phyloP scores from a whole-genome alignment of 1,284 basidiomycete genomes.

The Apiotrichum domesticum region DNA sequence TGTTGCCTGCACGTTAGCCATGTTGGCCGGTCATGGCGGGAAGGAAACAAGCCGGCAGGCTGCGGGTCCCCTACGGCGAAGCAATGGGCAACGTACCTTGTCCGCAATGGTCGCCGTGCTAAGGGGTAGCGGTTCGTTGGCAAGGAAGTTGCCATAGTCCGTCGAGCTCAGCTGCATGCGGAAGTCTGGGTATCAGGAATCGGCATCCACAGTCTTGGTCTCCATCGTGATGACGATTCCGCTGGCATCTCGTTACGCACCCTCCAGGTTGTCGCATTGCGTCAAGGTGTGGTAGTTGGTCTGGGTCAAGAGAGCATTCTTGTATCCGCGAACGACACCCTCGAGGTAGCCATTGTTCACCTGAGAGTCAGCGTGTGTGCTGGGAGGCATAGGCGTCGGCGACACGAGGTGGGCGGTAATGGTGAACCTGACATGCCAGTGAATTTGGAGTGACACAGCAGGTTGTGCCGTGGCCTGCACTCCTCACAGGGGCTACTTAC shows the following conservation, averaged over 20 bases:
- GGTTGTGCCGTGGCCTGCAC: too few species aligned
- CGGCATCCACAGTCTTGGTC: background rate
- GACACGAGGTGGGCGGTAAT: background rate
- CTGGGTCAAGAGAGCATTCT: constrained; percentile 81
- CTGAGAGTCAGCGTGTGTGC: constrained; percentile 47
- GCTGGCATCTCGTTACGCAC: constrained; percentile 49
- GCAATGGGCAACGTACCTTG: constrained; percentile 48
- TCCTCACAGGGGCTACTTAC: constrained; percentile 48
- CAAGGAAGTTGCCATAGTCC: constrained; percentile 97
- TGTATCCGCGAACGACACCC: constrained; percentile 91
- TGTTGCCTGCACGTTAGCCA: constrained; percentile 56
- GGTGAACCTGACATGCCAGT: constrained; percentile 13
- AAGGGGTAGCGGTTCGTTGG: constrained; percentile 92
- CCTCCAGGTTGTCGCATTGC: constrained; percentile 97
- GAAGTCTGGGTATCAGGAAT: constrained; percentile 58
- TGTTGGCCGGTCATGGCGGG: too few species aligned
- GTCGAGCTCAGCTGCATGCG: constrained; percentile 88
- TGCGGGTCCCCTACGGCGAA: too few species aligned
- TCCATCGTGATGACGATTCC: background rate
- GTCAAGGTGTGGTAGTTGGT: constrained; percentile 88
- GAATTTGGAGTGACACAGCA: too few species aligned
- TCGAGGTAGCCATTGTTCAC: constrained; percentile 79
- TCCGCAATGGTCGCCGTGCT: constrained; percentile 92
- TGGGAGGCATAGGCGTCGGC: constrained; percentile 10
- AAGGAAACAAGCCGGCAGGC: too few species aligned